Conservation (phyloP, 208 protist genomes). For the Acanthamoeba divionensis region DNA sequence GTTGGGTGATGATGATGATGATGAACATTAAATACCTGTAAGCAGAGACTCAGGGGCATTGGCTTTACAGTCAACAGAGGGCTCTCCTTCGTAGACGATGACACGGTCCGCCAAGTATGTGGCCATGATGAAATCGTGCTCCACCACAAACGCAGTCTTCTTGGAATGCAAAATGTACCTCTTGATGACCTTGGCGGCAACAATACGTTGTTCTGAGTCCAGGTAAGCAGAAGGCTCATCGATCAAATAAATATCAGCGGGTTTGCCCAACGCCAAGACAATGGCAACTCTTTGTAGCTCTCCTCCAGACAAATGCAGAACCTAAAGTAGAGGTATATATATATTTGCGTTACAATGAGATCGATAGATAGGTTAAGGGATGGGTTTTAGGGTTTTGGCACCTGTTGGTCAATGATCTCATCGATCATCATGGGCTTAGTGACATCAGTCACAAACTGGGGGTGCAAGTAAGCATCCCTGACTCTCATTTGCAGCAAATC, state of each 20-base stretch:
- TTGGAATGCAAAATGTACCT: constrained; percentile 96
- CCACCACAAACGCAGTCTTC: constrained; percentile 99
- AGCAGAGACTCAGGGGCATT: constrained; percentile 78
- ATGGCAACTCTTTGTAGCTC: constrained; percentile 99
- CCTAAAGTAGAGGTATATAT: constrained; percentile 17
- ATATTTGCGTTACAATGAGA: background rate
- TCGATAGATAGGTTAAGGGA: background rate
- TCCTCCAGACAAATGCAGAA: constrained; percentile 98
- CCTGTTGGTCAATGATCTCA: constrained; percentile 95
- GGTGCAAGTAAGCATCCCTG: constrained; percentile 89
- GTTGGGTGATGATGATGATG: too few species aligned
- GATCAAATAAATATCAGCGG: constrained; percentile 99
- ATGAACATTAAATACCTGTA: too few species aligned
- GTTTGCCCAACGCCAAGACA: constrained; percentile 95
- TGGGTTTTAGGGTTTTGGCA: constrained; percentile 53
- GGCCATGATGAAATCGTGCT: constrained; percentile 99
- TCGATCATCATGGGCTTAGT: constrained; percentile 97
- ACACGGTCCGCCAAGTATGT: constrained; percentile 99
- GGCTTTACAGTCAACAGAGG: constrained; percentile 92
- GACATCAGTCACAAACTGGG: constrained; percentile 98
- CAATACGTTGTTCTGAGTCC: constrained; percentile 99
- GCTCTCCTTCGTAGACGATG: constrained; percentile 98
- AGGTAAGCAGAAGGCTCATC: constrained; percentile 99
- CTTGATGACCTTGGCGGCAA: constrained; percentile 97
- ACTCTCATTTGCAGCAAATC: constrained; percentile 96